Evolutionary conservation across 805 yeast genomes (phyloP).

Genomic region (Sugiyamaella mastotermitis): DNA sequence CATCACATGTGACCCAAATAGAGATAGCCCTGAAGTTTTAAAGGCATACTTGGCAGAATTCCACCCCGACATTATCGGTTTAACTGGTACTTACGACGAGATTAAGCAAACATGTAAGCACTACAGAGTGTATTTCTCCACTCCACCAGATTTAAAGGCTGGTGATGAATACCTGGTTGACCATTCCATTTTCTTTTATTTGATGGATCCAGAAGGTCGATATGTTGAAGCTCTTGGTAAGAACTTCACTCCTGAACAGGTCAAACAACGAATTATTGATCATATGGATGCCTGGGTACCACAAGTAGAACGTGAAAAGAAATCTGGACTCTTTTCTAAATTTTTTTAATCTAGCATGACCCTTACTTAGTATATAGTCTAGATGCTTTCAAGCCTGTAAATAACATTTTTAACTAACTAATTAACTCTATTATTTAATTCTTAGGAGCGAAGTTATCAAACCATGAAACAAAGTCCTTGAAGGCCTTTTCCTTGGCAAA

Average conservation of each 20-base stretch:
- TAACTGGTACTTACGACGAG: slow-evolving; percentile 85
- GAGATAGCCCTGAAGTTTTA: slow-evolving; percentile 83
- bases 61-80: slow-evolving; percentile 82
- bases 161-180: slow-evolving; percentile 97
- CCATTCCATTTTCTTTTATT: slow-evolving; percentile 92
- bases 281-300: slow-evolving; percentile 76
- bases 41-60: slow-evolving; percentile 81
- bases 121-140: slow-evolving; percentile 93
- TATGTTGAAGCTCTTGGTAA: slow-evolving; percentile 93
- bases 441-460: slow-evolving; percentile 10
- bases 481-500: slow-evolving; percentile 67
- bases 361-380: too few relatives aligned
- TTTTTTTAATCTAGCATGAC: too few relatives aligned
- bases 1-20: slow-evolving; percentile 94
- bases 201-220: slow-evolving; percentile 98
- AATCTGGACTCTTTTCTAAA: too few relatives aligned
- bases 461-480: slow-evolving; percentile 19
- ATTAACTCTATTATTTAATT: neutral
- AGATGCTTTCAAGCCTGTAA: slow-evolving; percentile 1
- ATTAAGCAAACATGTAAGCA: slow-evolving; percentile 81
- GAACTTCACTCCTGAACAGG: slow-evolving; percentile 74
- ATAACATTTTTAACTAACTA: neutral
- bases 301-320: slow-evolving; percentile 57
- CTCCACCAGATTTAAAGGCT: slow-evolving; percentile 88
- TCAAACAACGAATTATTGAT: slow-evolving; percentile 67